Conservation (phyloP, 768 basidiomycete species). For the Agaricus sinodeliciosus region DNA sequence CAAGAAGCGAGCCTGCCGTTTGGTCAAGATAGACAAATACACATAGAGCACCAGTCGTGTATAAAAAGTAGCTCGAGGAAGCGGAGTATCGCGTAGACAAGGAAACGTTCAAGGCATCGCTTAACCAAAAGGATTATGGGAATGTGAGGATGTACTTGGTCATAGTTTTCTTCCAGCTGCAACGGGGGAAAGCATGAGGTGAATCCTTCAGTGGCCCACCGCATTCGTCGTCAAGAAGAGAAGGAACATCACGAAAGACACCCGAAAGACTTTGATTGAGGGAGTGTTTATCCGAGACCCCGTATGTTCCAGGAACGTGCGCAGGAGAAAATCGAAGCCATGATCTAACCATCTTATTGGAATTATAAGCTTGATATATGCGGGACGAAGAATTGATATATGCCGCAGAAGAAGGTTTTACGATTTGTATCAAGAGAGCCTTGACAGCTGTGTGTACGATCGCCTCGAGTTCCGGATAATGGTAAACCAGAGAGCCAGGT, state of each 20-base stretch:
- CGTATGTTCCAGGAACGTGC: not conserved
- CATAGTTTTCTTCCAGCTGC: constrained; percentile 58
- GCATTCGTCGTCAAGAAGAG: constrained; percentile 32
- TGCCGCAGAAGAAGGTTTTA: not conserved
- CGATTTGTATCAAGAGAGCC: constrained; percentile 25
- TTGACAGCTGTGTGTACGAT: constrained; percentile 43
- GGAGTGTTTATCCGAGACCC: constrained; percentile 5
- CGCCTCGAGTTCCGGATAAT: constrained; percentile 40
- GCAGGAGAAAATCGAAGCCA: not conserved
- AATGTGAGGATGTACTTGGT: constrained; percentile 56
- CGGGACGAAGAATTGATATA: constrained; percentile 10
- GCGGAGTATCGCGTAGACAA: too few species aligned
- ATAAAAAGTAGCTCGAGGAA: too few species aligned
- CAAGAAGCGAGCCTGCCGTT: too few species aligned
- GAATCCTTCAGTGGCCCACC: constrained; percentile 29
- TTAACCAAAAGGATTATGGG: constrained; percentile 31
- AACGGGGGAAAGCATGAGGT: constrained; percentile 32
- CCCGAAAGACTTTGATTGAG: constrained; percentile 15
- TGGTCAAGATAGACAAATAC: too few species aligned
- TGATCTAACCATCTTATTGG: not conserved
- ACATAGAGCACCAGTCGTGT: too few species aligned
- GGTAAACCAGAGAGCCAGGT: constrained; percentile 74
- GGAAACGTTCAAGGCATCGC: not conserved
- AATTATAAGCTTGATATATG: not conserved
- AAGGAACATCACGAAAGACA: constrained; percentile 27